These are phyloP conservation scores for Mycosphaerelloides madeirae DNA, from an alignment of 2,329 filamentous ascomycete genomes.

Conservation along the genomic window DNA sequence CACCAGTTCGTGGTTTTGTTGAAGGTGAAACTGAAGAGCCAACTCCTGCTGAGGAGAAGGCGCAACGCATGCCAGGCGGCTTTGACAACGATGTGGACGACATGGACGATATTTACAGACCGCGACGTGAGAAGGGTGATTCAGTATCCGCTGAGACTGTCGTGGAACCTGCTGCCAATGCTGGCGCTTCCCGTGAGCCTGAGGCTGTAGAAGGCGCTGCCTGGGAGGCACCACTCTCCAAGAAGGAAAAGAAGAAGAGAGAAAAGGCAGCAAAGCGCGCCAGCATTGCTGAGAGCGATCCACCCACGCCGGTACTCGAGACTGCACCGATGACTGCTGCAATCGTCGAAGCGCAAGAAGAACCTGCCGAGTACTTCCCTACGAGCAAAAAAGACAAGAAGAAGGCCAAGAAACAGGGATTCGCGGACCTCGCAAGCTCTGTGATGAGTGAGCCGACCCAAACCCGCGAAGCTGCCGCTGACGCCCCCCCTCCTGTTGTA, in stretches of 20 bases:
- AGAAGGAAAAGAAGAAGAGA: constrained; percentile 41
- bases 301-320: constrained; percentile 8
- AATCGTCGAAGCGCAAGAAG: constrained; percentile 2
- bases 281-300: constrained; percentile 12
- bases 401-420: constrained; percentile 34
- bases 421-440: constrained; percentile 5
- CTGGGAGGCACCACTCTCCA: constrained; percentile 32
- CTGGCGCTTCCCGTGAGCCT: constrained; percentile 6
- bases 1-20: constrained; percentile 34
- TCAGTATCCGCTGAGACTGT: constrained; percentile 1
- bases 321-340: not conserved
- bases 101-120: constrained; percentile 8
- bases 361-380: constrained; percentile 23
- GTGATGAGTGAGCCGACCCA: constrained; percentile 1
- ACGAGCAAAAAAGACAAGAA: constrained; percentile 50
- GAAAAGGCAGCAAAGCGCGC: constrained; percentile 38
- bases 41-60: constrained; percentile 49
- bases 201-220: constrained; percentile 17
- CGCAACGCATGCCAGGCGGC: constrained; percentile 56
- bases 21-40: constrained; percentile 50
- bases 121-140: constrained; percentile 1
- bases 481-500: not conserved
- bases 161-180: not conserved
- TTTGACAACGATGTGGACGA: constrained; percentile 43
- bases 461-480: constrained; percentile 1